These are phyloP conservation scores for Phialemoniopsis sp. DNA, from an alignment of 2,329 filamentous ascomycete genomes.

Conservation along the genomic window DNA sequence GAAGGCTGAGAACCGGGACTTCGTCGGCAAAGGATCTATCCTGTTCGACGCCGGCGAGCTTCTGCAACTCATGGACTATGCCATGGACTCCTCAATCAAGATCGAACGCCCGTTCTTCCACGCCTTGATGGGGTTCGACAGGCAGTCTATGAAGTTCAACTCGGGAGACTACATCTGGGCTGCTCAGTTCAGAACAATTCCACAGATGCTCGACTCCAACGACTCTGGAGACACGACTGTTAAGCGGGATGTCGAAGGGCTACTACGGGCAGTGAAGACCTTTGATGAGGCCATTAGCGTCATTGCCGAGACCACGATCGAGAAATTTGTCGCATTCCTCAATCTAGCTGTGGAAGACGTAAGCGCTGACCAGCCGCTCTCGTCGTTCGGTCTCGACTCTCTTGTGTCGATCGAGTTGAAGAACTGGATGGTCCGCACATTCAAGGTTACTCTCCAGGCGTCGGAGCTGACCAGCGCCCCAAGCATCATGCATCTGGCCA, in stretches of 20 bases:
- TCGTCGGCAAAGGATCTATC: too few relatives aligned
- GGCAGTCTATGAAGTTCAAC: too few relatives aligned
- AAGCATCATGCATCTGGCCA: constrained; percentile 15
- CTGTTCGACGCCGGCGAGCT: too few relatives aligned
- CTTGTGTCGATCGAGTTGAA: constrained; percentile 37
- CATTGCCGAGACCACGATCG: constrained; percentile 6
- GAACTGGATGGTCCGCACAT: constrained; percentile 14
- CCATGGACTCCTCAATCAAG: too few relatives aligned
- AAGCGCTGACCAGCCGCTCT: constrained; percentile 15
- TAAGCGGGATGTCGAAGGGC: constrained; percentile 19
- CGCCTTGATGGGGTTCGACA: too few relatives aligned
- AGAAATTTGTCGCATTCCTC: constrained; percentile 13
- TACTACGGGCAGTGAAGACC: constrained; percentile 3
- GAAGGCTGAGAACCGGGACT: constrained; percentile 2
- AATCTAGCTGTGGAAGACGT: constrained; percentile 1
- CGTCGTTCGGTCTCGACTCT: constrained; percentile 31
- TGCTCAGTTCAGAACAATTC: too few relatives aligned
- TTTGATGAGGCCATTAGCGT: constrained; percentile 10
- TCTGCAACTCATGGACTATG: too few relatives aligned
- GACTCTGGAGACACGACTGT: constrained; percentile 21
- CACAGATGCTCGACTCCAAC: too few relatives aligned
- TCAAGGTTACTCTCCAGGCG: constrained; percentile 16
- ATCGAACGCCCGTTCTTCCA: too few relatives aligned
- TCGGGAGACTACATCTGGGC: too few relatives aligned
- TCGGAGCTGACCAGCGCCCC: constrained; percentile 15